Percentiles rank a stretch among this genome's conserved stretches.
Conservation (phyloP, 2,329 filamentous ascomycete genomes). For the Diaporthe helianthi region DNA sequence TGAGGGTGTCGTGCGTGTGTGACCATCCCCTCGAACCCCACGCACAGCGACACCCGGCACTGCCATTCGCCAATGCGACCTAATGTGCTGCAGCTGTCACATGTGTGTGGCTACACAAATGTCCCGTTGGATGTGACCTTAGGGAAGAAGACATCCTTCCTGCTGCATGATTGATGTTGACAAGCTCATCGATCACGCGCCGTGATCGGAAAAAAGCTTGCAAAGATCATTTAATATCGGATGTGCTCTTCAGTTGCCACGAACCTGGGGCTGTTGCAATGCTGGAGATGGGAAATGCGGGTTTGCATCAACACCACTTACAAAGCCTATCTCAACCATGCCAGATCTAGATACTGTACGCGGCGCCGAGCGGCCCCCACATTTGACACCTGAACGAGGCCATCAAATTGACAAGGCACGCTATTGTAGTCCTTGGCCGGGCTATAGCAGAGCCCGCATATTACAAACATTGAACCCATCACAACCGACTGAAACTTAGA, state of each 20-base stretch:
- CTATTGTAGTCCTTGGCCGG: not conserved
- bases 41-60: not conserved
- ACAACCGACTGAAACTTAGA: not conserved
- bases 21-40: not conserved
- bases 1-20: conserved; percentile 1
- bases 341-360: not conserved
- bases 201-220: conserved; percentile 1
- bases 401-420: not conserved
- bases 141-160: not conserved
- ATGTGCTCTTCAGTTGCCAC: too few relatives aligned
- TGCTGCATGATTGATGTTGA: not conserved
- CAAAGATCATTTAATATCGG: not conserved
- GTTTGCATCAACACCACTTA: not conserved
- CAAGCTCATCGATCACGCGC: not conserved
- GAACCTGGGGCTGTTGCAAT: not conserved
- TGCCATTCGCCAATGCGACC: conserved; percentile 8
- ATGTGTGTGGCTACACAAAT: not conserved
- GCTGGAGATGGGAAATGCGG: not conserved
- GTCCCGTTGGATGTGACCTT: conserved; percentile 2
- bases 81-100: conserved; percentile 25
- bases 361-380: not conserved
- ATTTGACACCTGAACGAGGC: too few relatives aligned
- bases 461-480: not conserved
- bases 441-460: not conserved
- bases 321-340: too few relatives aligned